Evolutionary conservation across 2,329 filamentous ascomycete species (phyloP), one percentile per base, ranked within the genome.

Genomic region (Paracamarosporium sp.): DNA sequence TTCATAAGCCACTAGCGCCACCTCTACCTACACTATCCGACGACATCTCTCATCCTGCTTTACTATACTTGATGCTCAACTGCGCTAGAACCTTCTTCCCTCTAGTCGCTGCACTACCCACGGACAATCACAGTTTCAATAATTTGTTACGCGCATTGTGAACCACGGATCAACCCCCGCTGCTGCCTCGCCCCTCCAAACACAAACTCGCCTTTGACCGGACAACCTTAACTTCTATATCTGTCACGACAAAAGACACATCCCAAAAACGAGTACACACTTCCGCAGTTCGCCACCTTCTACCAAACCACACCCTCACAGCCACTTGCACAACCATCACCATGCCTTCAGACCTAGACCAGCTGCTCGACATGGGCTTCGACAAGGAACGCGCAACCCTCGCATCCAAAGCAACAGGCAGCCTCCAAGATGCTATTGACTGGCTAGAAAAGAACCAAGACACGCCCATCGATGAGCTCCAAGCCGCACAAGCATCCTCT

Each of bases 391-490:
- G 91, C 64, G 89, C 92, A 45, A 86, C 93, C 74, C 80, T 98
- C 44, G 95, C 95, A 33, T 83, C 97, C 63, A 92, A 94, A 79
- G 92, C 91, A 72, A 86, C 88, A 12, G 92, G 93, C 61, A 90
- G 90, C 56, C 80, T 97, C 45, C 90, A 95, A 74, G 90, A 89
- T 65, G 95, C 95, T 51, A 85, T 99, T 56, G 91, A 97, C 80
- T 99, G 95, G 95, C 86, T 99, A 1, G 93, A 96, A 74, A 86
- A 90, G 68, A 96, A 96, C 74, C 89, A 96, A 74, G 92, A 97
- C 76, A 96, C 91, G 68, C 84, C 91, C 1, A 75, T 97, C 40
- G 93, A 97, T 35, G 89, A 96, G 56, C 88, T 98, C 60, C 85
- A 91, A 61, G 72, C 73, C 22, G 76, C 78, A 33, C 75, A 78